Percentiles rank a stretch among this genome's conserved stretches.
Evolutionary conservation across 148 eudicot species (phyloP).

Genomic region (Chenopodium formosanum): DNA sequence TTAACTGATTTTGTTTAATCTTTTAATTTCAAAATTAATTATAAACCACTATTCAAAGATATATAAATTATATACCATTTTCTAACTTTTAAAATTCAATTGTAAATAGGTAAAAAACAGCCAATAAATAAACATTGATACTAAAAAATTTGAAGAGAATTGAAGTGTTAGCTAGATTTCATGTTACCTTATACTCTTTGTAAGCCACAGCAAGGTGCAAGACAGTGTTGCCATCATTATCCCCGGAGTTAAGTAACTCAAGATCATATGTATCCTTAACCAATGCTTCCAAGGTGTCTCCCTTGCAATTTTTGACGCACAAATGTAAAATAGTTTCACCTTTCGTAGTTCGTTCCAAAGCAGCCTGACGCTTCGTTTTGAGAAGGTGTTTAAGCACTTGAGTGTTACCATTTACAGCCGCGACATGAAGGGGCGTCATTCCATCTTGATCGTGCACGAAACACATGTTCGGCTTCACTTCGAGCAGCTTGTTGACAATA

Average conservation of each 20-base stretch:
- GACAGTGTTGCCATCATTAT: conserved; percentile 21
- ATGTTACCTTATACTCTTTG: conserved; percentile 7
- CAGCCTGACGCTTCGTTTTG: neutral
- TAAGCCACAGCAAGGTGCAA: conserved; percentile 24
- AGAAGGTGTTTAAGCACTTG: neutral
- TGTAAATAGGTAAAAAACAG: too few relatives aligned
- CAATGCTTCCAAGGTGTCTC: conserved; percentile 1
- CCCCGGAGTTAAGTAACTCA: neutral
- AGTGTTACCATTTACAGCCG: neutral
- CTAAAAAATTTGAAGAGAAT: too few relatives aligned
- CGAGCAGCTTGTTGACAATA: too few relatives aligned
- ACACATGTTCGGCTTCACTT: neutral
- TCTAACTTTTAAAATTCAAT: too few relatives aligned
- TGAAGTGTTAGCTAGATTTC: too few relatives aligned
- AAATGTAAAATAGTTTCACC: conserved; percentile 21
- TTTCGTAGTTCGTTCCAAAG: neutral
- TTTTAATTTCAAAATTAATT: too few relatives aligned
- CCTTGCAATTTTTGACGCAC: conserved; percentile 20
- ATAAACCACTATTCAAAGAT: too few relatives aligned
- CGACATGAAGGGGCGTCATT: neutral
- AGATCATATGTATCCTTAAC: neutral
- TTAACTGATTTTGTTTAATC: too few relatives aligned
- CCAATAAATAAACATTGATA: too few relatives aligned
- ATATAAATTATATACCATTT: too few relatives aligned
- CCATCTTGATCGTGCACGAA: neutral